Evolutionary conservation across 129 eudicot genomes (phyloP).

Genomic region (Logfia minima): DNA sequence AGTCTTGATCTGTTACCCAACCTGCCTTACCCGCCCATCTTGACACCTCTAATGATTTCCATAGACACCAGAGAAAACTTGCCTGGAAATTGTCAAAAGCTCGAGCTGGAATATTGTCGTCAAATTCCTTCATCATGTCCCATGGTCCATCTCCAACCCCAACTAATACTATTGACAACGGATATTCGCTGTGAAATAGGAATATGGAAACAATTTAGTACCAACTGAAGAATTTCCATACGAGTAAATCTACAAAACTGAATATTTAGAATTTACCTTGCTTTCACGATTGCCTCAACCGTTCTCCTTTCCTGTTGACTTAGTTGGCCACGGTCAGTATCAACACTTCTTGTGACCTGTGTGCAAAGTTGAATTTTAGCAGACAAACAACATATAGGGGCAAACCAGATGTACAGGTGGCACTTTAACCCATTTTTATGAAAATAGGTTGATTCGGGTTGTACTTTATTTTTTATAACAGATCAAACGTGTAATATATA

Average conservation of each 20-base stretch:
- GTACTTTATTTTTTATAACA: too few species aligned
- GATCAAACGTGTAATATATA: neutral
- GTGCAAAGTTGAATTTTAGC: conserved; percentile 14
- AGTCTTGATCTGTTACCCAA: too few species aligned
- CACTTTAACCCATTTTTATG: too few species aligned
- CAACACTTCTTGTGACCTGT: conserved; percentile 96
- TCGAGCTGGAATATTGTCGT: conserved; percentile 92
- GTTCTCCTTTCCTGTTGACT: conserved; percentile 89
- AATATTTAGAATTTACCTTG: conserved; percentile 54
- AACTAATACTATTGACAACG: conserved; percentile 82
- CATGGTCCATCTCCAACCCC: conserved; percentile 99
- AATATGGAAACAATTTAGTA: conserved; percentile 8
- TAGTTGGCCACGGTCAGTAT: conserved; percentile 68
- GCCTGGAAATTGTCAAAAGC: conserved; percentile 96
- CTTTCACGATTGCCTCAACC: conserved; percentile 89
- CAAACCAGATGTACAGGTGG: neutral
- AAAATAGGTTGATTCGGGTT: neutral
- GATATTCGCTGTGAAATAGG: conserved; percentile 57
- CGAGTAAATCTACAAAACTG: neutral
- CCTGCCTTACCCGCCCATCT: neutral
- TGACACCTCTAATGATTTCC: neutral
- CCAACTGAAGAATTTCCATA: neutral
- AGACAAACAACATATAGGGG: neutral
- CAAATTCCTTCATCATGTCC: conserved; percentile 98
- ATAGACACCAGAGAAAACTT: conserved; percentile 29